phyloP scores from a whole-genome alignment of 2,329 filamentous ascomycete species.

The Colletotrichum australisinense region DNA sequence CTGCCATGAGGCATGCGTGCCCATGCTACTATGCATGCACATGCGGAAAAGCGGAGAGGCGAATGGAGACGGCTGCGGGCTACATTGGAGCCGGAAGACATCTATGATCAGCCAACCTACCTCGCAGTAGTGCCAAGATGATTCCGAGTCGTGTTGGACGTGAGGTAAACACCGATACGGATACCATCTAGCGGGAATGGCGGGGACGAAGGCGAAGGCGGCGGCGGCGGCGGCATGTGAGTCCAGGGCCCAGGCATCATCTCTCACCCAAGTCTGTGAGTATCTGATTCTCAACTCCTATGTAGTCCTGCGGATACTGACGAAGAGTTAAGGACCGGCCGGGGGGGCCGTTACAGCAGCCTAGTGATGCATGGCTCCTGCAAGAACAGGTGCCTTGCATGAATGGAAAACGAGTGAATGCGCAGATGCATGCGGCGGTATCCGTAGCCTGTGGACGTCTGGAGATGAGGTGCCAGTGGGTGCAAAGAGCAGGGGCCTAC shows the following conservation, averaged over 20 bases:
- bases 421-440: not conserved
- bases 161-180: not conserved
- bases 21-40: not conserved
- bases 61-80: not conserved
- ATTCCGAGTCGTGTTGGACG: not conserved
- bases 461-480: not conserved
- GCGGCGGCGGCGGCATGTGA: not conserved
- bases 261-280: not conserved
- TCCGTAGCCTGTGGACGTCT: too few relatives aligned
- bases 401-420: not conserved
- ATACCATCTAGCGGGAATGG: not conserved
- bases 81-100: not conserved
- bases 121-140: not conserved
- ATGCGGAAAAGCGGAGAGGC: not conserved
- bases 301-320: not conserved
- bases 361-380: not conserved
- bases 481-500: not conserved
- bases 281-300: not conserved
- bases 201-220: not conserved
- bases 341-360: not conserved
- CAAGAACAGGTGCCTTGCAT: constrained; percentile 11
- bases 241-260: not conserved
- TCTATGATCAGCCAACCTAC: too few relatives aligned
- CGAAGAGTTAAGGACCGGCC: not conserved
- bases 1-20: not conserved